A percentile compares a stretch with the other conserved stretches of the same genome.
Conservation (phyloP, 495 filamentous ascomycete genomes). For the Xylaria telfairii region DNA sequence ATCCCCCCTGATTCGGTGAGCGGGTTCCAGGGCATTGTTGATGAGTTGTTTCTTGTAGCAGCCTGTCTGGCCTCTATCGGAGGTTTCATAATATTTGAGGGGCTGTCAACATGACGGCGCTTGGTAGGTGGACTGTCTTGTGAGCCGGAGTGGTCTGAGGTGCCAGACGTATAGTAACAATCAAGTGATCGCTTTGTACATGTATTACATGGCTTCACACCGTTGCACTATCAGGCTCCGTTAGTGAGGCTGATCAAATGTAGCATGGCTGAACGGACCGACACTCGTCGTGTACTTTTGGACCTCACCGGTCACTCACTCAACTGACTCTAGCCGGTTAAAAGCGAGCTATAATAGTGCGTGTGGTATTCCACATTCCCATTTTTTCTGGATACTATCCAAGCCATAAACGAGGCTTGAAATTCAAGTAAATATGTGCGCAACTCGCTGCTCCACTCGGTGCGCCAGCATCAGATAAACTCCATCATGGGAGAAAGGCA, state of each 20-base stretch:
- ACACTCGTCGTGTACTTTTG: neutral
- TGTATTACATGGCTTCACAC: conserved; percentile 70
- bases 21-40: conserved; percentile 34
- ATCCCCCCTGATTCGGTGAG: conserved; percentile 26
- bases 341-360: neutral
- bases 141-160: conserved; percentile 37
- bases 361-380: neutral
- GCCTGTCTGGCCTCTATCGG: conserved; percentile 27
- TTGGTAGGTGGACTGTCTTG: conserved; percentile 52
- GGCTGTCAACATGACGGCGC: conserved; percentile 50
- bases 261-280: conserved; percentile 9
- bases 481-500: neutral
- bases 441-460: conserved; percentile 9
- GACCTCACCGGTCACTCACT: conserved; percentile 8
- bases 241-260: conserved; percentile 2
- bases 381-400: neutral
- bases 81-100: conserved; percentile 38
- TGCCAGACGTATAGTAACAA: conserved; percentile 54
- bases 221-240: conserved; percentile 63
- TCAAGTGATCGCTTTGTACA: conserved; percentile 65
- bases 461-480: neutral
- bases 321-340: neutral
- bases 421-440: neutral
- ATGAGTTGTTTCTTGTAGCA: conserved; percentile 25
- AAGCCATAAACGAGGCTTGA: neutral